phyloP scores from a whole-genome alignment of 148 eudicot genomes.

The Rhododendron simsii region DNA sequence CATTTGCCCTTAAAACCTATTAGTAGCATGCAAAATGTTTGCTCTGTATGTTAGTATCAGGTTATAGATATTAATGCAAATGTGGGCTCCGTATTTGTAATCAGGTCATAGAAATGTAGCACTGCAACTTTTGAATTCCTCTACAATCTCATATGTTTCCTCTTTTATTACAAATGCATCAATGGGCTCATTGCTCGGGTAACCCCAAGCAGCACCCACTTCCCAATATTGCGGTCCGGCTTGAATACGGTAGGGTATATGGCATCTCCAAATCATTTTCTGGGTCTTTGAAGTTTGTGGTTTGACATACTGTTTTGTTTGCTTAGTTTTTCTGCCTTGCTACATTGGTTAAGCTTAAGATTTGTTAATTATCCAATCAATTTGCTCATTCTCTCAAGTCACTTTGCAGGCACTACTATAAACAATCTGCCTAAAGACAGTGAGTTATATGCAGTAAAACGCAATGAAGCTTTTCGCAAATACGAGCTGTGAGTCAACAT shows the following conservation, averaged over 20 bases:
- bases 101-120: background rate
- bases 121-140: background rate
- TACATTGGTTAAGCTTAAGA: background rate
- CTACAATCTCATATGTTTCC: background rate
- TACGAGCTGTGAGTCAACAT: slow-evolving; percentile 60
- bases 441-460: slow-evolving; percentile 58
- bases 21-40: background rate
- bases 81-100: background rate
- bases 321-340: background rate
- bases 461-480: slow-evolving; percentile 63
- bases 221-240: background rate
- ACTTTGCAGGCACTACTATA: slow-evolving; percentile 42
- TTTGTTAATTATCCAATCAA: background rate
- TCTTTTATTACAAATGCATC: background rate
- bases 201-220: background rate
- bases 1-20: background rate
- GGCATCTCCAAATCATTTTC: background rate
- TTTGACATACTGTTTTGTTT: background rate
- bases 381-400: background rate
- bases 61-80: background rate
- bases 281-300: background rate
- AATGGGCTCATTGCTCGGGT: background rate
- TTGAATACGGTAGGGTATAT: background rate
- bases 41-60: background rate
- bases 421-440: slow-evolving; percentile 48